Evolutionary conservation across 106 monocot genomes (phyloP), one percentile per base, ranked within the genome.

Genomic region (Apostasia shenzhenica): DNA sequence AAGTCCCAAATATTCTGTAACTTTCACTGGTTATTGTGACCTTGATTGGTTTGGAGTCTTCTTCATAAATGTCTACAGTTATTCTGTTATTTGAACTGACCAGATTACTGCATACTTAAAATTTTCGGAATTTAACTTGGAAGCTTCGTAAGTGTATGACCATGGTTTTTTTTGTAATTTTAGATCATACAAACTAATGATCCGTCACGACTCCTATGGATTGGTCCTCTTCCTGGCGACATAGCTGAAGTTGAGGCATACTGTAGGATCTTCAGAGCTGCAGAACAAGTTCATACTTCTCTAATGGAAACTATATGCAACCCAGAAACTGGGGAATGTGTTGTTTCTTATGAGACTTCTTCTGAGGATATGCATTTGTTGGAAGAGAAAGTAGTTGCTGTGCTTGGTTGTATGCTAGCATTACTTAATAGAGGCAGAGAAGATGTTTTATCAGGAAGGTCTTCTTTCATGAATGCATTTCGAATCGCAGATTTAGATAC

Each of bases 241-340:
- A 99, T 99, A 72, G 86, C 99, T 4, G 99, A 99, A 70, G 69
- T 99, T 70, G 99, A 99, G 69, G 93, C 99, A 45, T 99, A 90
- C 73, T 99, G 99, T 74, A 87, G 99, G 70, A 99, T 99, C 44
- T 99, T 99, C 66, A 82, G 99, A 72, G 85, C 99, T 54, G 87
- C 99, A 13, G 99, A 99, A 68, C 86, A 93, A 66, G 76, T 99
- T 60, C 93, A 90, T 76, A 68, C 73, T 65, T 70, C 77, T 51
- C 78, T 93, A 72, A 99, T 93, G 99, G 61, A 81, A 70, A 85
- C 87, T 55, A 54, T 99, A 26, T 93, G 99, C 78, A 89, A 99
- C 73, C 87, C 99, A 54, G 99, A 99, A 67, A 99, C 93, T 11
- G 99, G 99, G 51, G 99, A 93, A 67, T 93, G 99, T 43, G 46